Percentiles rank a stretch among this genome's conserved stretches.
phyloP scores from a whole-genome alignment of 495 filamentous ascomycete species.

The Parathielavia appendiculata region DNA sequence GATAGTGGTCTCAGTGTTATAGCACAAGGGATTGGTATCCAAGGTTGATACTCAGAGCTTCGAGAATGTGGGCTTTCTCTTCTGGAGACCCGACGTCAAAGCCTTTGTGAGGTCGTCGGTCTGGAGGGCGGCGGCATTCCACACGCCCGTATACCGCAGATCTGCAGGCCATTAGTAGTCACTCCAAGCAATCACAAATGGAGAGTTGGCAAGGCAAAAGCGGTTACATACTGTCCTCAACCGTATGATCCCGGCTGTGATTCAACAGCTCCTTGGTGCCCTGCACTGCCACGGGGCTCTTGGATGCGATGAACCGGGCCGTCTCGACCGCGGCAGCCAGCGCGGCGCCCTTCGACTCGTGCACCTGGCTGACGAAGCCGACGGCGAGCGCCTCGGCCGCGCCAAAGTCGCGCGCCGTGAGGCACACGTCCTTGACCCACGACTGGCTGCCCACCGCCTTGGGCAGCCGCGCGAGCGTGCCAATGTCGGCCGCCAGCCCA shows the following conservation, averaged over 20 bases:
- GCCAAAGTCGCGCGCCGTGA: slow-evolving; percentile 71
- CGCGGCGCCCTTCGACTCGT: slow-evolving; percentile 57
- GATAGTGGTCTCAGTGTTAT: neutral
- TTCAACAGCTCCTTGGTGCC: slow-evolving; percentile 93
- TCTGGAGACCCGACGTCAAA: slow-evolving; percentile 69
- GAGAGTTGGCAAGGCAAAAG: slow-evolving; percentile 1
- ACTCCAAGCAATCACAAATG: slow-evolving; percentile 1
- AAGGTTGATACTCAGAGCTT: slow-evolving; percentile 58
- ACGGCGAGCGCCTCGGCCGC: slow-evolving; percentile 75
- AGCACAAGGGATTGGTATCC: neutral
- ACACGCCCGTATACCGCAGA: slow-evolving; percentile 75
- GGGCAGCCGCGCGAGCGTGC: slow-evolving; percentile 78
- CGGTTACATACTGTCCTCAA: slow-evolving; percentile 61
- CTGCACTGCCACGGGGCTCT: slow-evolving; percentile 89
- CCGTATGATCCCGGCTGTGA: slow-evolving; percentile 70
- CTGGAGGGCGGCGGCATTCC: slow-evolving; percentile 83
- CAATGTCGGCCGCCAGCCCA: slow-evolving; percentile 88
- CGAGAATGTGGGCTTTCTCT: slow-evolving; percentile 75
- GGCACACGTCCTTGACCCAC: slow-evolving; percentile 89
- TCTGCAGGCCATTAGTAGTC: slow-evolving; percentile 38
- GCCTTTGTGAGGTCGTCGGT: slow-evolving; percentile 71
- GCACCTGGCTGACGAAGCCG: slow-evolving; percentile 79
- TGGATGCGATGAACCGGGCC: slow-evolving; percentile 62
- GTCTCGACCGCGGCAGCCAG: slow-evolving; percentile 59
- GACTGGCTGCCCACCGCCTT: slow-evolving; percentile 70